phyloP scores from a whole-genome alignment of 2,329 filamentous ascomycete species.

The Emericellopsis atlantica region DNA sequence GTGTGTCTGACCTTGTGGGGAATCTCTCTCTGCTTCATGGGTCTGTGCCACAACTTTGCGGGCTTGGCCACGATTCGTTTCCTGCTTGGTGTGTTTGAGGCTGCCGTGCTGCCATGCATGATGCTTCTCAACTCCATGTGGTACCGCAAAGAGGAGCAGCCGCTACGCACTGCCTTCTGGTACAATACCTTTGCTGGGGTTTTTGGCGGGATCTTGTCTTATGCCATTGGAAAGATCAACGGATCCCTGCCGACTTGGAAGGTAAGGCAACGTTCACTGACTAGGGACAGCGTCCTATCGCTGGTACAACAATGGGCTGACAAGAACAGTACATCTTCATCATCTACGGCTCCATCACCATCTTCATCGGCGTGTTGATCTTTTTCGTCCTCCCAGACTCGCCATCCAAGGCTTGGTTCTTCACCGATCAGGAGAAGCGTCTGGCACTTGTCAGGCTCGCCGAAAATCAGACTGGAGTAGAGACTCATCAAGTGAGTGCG shows the following conservation, averaged over 20 bases:
- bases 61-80: slow-evolving; percentile 13
- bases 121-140: slow-evolving; percentile 17
- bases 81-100: slow-evolving; percentile 15
- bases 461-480: slow-evolving; percentile 5
- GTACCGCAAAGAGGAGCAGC: slow-evolving; percentile 17
- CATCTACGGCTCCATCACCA: slow-evolving; percentile 8
- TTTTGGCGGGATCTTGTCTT: slow-evolving; percentile 16
- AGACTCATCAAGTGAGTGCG: slow-evolving; percentile 2
- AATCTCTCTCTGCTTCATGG: slow-evolving; percentile 10
- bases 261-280: neutral
- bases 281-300: neutral
- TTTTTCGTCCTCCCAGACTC: slow-evolving; percentile 5
- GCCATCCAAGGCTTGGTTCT: neutral
- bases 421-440: slow-evolving; percentile 6
- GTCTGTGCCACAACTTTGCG: slow-evolving; percentile 9
- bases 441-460: slow-evolving; percentile 6
- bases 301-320: neutral
- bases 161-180: slow-evolving; percentile 17
- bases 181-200: slow-evolving; percentile 17
- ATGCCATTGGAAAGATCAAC: slow-evolving; percentile 15
- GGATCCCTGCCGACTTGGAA: slow-evolving; percentile 9
- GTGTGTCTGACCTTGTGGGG: slow-evolving; percentile 10
- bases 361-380: slow-evolving; percentile 5
- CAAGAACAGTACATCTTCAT: slow-evolving; percentile 8
- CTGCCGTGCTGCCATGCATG: slow-evolving; percentile 12